Base-by-base conservation (phyloP, 2,329 filamentous ascomycete genomes). In the Chrysosporium queenslandicum region DNA sequence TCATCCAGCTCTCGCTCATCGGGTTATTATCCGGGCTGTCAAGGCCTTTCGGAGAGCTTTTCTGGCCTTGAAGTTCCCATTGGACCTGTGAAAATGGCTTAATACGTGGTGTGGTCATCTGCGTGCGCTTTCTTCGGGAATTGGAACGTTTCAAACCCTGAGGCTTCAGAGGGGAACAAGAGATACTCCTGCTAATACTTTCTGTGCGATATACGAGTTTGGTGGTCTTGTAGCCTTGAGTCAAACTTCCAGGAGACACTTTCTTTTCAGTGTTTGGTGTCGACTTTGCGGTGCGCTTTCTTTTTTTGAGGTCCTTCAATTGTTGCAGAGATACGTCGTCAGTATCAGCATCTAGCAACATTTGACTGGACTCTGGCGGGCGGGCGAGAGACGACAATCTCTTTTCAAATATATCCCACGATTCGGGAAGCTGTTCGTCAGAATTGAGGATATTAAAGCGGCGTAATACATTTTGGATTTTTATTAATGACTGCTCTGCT, bases 81-180 rank as follows among this genome's bases (percentile, higher is more conserved):
- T 62, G 55, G 8, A 70, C 50, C 37, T 57, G 59, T 3, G 66
- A 63, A 45, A 69, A 70, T 2, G 68, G 64, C 8, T 66, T 58
- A 27, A 70, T 69, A 18, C 27, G 37, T 18, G 30, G 30, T 36
- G 29, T 8, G 2, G 16, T 14, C 9, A 20, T 36, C 18, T 34
- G 37, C 4, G n/a, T 25, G 3, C 18, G 36, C 16, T 52, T 46
- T 37, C 40, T 43, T 12, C 18, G 23, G 11, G n/a, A 18, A 6
- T 14, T 4, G 9, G 40, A 25, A 21, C 39, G 43, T 25, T 41
- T 42, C 4, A 30, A 29, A 23, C 34, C 23, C 3, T 41, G 43
- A 3, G 50, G 20, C 27, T 34, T 53, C 20, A 42, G 16, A 21
- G 53, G 45, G 3, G 53, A 57, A 16, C 40, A 42, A 16, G 51